These are phyloP conservation scores for Kwoniella europaea DNA, from an alignment of 768 basidiomycete species.

Conservation along the genomic window DNA sequence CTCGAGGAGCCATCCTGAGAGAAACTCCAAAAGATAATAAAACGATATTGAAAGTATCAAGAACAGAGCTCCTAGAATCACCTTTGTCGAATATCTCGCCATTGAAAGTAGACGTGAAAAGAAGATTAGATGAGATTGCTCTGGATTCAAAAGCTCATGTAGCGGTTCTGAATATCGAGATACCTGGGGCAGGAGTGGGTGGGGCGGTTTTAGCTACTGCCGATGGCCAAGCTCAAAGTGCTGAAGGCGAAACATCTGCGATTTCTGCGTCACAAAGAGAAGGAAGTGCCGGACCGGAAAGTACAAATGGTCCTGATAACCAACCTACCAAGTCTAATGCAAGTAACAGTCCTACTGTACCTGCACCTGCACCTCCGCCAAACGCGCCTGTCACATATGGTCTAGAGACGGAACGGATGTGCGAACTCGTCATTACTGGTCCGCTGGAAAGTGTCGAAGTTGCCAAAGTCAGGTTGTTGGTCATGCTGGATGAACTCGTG, in stretches of 20 bases:
- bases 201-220: conserved; percentile 32
- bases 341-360: conserved; percentile 61
- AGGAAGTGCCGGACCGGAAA: conserved; percentile 26
- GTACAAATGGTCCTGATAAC: neutral
- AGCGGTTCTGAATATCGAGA: conserved; percentile 79
- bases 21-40: conserved; percentile 74
- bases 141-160: conserved; percentile 90
- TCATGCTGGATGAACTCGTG: conserved; percentile 93
- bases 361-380: conserved; percentile 16
- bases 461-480: conserved; percentile 84
- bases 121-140: conserved; percentile 90
- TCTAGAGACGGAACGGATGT: conserved; percentile 90
- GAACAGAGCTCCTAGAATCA: conserved; percentile 89
- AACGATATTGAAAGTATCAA: conserved; percentile 83
- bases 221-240: conserved; percentile 25
- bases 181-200: conserved; percentile 20
- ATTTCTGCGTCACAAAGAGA: conserved; percentile 56
- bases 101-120: conserved; percentile 79
- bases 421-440: conserved; percentile 89
- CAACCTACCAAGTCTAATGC: conserved; percentile 58
- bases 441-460: conserved; percentile 83
- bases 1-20: conserved; percentile 84
- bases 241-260: conserved; percentile 2
- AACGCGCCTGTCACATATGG: conserved; percentile 73
- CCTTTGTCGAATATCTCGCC: conserved; percentile 65